Evolutionary conservation across 164 flowering plant genomes (phyloP).

Genomic region (Aristolochia californica): DNA sequence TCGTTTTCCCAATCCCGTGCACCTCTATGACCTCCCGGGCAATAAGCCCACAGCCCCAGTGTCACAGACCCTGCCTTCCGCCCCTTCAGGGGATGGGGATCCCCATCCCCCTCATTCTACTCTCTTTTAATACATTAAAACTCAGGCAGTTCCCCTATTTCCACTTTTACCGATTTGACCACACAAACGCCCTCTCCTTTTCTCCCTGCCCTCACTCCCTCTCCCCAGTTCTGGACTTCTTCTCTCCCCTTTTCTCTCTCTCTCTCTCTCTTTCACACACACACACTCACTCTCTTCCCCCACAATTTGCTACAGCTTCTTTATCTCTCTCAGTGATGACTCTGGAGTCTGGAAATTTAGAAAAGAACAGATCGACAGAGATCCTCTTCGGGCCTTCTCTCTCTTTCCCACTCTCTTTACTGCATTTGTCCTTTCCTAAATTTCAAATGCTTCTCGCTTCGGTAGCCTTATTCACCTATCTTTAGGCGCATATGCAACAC

Average conservation of each 20-base stretch:
- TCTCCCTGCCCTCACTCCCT: not conserved
- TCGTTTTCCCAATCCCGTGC: constrained; percentile 23
- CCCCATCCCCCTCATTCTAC: not conserved
- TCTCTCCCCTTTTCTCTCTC: not conserved
- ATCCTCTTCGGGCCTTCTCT: constrained; percentile 6
- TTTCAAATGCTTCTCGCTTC: constrained; percentile 12
- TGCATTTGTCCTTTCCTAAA: constrained; percentile 31
- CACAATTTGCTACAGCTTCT: constrained; percentile 1
- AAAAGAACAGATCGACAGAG: constrained; percentile 10
- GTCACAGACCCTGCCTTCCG: constrained; percentile 11
- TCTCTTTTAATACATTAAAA: too few relatives aligned
- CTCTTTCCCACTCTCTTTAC: constrained; percentile 11
- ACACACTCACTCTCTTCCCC: constrained; percentile 7
- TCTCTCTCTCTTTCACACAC: constrained; percentile 12
- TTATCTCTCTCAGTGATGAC: not conserved
- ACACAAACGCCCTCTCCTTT: constrained; percentile 11
- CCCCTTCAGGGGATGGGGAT: constrained; percentile 20
- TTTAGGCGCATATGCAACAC: constrained; percentile 6
- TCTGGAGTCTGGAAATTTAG: not conserved
- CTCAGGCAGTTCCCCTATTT: not conserved
- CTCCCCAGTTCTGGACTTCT: not conserved
- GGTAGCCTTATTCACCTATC: constrained; percentile 18
- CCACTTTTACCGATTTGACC: constrained; percentile 34
- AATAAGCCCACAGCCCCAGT: constrained; percentile 12
- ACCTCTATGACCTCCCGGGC: constrained; percentile 26